Evolutionary conservation across 129 eudicot species (phyloP).

Genomic region (Helianthus annuus): HanXRQr2.0-SUNRISE NC_035446.2:45006335-45006834

Average conservation of each 20-base stretch:
- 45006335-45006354: conserved; percentile 86
- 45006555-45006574: conserved; percentile 27
- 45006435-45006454: not conserved
- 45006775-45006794: too few species aligned
- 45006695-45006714: too few species aligned
- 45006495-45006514: conserved; percentile 33
- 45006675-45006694: too few species aligned
- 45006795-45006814: too few species aligned
- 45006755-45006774: too few species aligned
- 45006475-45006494: not conserved
- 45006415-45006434: conserved; percentile 22
- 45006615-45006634: too few species aligned
- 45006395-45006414: conserved; percentile 64
- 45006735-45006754: too few species aligned
- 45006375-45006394: conserved; percentile 64
- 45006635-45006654: not conserved
- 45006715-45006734: too few species aligned
- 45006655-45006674: not conserved
- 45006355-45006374: conserved; percentile 91
- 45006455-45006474: not conserved
- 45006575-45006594: not conserved
- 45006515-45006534: conserved; percentile 80
- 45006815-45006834: too few species aligned
- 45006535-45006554: conserved; percentile 73
- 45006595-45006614: not conserved